These are phyloP conservation scores for Stephania cephalantha DNA, from an alignment of 164 flowering plant species.

Conservation along the genomic window DNA sequence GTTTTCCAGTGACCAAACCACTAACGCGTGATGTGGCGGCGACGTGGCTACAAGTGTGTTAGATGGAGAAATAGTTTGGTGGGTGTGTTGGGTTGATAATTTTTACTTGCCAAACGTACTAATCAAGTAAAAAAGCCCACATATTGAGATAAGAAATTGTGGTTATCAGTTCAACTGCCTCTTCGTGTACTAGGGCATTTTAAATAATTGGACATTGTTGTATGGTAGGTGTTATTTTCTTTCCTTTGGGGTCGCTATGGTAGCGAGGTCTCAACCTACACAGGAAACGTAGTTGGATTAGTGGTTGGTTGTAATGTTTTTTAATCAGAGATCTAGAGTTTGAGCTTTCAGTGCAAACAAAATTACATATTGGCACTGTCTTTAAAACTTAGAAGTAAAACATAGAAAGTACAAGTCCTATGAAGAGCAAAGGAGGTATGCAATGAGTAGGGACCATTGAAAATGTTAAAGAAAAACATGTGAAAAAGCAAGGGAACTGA, in stretches of 20 bases:
- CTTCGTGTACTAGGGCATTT: too few relatives aligned
- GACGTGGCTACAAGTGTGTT: too few relatives aligned
- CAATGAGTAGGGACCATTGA: not conserved
- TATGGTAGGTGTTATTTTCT: not conserved
- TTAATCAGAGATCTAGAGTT: not conserved
- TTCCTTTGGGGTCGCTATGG: not conserved
- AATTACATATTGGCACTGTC: not conserved
- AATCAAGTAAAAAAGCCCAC: too few relatives aligned
- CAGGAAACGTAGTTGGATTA: too few relatives aligned
- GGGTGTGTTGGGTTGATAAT: too few relatives aligned
- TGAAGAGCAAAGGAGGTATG: not conserved
- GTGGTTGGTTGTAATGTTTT: too few relatives aligned
- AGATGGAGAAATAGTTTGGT: too few relatives aligned
- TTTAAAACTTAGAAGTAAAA: not conserved
- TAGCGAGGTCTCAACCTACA: too few relatives aligned
- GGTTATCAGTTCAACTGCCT: not conserved
- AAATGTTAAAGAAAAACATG: not conserved
- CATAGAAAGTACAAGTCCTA: not conserved
- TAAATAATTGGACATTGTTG: not conserved
- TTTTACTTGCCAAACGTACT: too few relatives aligned
- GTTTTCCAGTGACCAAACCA: too few relatives aligned
- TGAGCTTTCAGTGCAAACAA: not conserved
- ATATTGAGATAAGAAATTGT: too few relatives aligned
- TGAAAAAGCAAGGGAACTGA: not conserved
- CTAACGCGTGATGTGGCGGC: too few relatives aligned